Evolutionary conservation across 2,329 filamentous ascomycete species (phyloP), one percentile per base, ranked within the genome.

Genomic region (Dactylonectria macrodidyma): DNA sequence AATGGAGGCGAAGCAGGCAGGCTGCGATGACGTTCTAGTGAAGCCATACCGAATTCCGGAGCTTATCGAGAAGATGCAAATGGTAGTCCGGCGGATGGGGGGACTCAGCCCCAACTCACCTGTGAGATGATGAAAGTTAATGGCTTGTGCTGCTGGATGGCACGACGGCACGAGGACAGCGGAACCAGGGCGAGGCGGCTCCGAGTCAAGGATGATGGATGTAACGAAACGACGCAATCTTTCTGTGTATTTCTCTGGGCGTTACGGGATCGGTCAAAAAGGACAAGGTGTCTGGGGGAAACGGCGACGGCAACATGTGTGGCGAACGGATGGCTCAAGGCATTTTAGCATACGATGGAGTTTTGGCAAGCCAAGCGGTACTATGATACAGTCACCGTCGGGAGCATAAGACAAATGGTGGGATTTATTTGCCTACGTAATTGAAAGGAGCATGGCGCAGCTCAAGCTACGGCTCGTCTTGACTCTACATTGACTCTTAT

Each of bases 21-120:
- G 86, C 9, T 88, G 86, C 71, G 89, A 92, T 73, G 89, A 90
- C 75, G 89, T 93, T 22, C 85, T 94, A 19, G 88, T 91, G n/a
- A 94, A 94, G 80, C 92, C 92, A 9, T 93, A 92, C 75, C 84
- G 87, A 38, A 90, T 91, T 74, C 84, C 85, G 5, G 89, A 91
- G 70, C 76, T 92, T 47, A 81, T 90, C 38, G 85, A 87, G 65
- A 90, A 87, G 81, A 90, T 92, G 80, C 83, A 85, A 71, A 75
- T 81, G 11, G 81, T 89, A n/a, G 81, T 85, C 38, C 72, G 76
- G 50, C 74, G 76, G 7, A 75, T 81, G 69, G 75, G 75, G 51
- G 75, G 73, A 30, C 71, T 77, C 16, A 77, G 75, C 50, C 75
- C 75, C 22, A 76, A 74, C 52, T 77, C 75, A 16, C 75, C 75